phyloP scores from a whole-genome alignment of 768 basidiomycete species.

The Mycena albidolilacea region DNA sequence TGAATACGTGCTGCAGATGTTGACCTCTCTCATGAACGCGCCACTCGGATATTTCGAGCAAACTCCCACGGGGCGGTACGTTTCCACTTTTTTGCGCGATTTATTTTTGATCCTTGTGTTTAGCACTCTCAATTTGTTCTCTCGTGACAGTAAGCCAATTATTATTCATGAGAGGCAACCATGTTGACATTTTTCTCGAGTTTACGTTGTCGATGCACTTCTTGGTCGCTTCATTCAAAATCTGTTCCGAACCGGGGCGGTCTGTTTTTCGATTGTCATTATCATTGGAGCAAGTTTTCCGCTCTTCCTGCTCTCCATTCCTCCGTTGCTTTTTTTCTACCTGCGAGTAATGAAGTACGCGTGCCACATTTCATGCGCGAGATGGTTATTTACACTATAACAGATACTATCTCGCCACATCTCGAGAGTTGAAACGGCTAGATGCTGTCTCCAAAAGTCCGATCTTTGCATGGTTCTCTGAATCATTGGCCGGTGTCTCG shows the following conservation, averaged over 20 bases:
- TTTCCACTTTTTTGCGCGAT: background rate
- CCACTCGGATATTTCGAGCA: conserved; percentile 92
- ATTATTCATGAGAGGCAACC: background rate
- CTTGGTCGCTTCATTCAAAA: conserved; percentile 83
- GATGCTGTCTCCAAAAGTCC: conserved; percentile 93
- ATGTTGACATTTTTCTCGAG: conserved; percentile 9
- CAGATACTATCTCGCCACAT: conserved; percentile 91
- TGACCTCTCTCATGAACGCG: conserved; percentile 83
- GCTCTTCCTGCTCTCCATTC: conserved; percentile 79
- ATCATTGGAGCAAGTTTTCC: conserved; percentile 91
- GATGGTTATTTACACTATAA: conserved; percentile 14
- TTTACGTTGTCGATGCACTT: conserved; percentile 87
- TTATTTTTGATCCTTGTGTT: background rate
- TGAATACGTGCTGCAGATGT: conserved; percentile 66
- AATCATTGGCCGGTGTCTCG: conserved; percentile 80
- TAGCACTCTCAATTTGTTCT: conserved; percentile 92
- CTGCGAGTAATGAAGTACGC: conserved; percentile 82
- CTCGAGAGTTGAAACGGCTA: conserved; percentile 89
- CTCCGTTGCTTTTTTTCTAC: conserved; percentile 88
- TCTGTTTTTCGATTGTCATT: conserved; percentile 70
- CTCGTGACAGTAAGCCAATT: conserved; percentile 72
- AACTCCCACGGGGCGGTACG: conserved; percentile 86
- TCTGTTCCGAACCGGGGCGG: conserved; percentile 75
- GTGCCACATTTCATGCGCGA: background rate
- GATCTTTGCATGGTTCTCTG: conserved; percentile 92